phyloP scores from a whole-genome alignment of 2,329 filamentous ascomycete species.

The Trichoderma lentiforme region DNA sequence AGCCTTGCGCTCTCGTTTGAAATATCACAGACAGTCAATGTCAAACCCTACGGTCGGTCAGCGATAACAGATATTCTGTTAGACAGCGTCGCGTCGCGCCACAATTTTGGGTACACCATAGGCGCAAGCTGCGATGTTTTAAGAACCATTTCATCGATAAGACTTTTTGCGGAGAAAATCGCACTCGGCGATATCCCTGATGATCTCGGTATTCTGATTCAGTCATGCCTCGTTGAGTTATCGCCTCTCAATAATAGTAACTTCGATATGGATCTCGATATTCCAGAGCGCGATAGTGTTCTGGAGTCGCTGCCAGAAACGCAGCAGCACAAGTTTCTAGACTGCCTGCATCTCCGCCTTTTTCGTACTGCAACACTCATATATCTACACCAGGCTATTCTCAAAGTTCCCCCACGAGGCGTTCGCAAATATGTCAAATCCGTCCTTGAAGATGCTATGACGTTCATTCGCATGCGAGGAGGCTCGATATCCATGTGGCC shows the following conservation, averaged over 20 bases:
- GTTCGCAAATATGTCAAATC: background rate
- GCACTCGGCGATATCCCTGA: background rate
- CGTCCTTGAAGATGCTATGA: background rate
- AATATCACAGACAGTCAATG: conserved; percentile 6
- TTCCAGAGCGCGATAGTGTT: background rate
- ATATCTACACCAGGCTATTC: conserved; percentile 3
- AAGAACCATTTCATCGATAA: conserved; percentile 1
- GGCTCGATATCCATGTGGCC: conserved; percentile 7
- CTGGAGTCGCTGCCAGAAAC: background rate
- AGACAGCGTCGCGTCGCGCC: background rate
- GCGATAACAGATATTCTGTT: background rate
- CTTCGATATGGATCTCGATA: background rate
- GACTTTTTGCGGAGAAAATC: background rate
- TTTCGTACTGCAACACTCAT: conserved; percentile 4
- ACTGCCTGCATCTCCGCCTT: background rate
- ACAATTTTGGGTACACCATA: conserved; percentile 8
- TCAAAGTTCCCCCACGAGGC: background rate
- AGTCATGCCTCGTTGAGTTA: background rate
- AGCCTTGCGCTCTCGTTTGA: conserved; percentile 9
- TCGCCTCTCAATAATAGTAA: background rate
- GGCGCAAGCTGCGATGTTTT: conserved; percentile 4
- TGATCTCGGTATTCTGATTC: background rate
- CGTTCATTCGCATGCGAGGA: background rate
- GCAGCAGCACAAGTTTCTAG: background rate
- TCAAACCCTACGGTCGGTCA: background rate